Evolutionary conservation across 1,284 basidiomycete species (phyloP).

Genomic region (Moesziomyces parantarcticus): DNA sequence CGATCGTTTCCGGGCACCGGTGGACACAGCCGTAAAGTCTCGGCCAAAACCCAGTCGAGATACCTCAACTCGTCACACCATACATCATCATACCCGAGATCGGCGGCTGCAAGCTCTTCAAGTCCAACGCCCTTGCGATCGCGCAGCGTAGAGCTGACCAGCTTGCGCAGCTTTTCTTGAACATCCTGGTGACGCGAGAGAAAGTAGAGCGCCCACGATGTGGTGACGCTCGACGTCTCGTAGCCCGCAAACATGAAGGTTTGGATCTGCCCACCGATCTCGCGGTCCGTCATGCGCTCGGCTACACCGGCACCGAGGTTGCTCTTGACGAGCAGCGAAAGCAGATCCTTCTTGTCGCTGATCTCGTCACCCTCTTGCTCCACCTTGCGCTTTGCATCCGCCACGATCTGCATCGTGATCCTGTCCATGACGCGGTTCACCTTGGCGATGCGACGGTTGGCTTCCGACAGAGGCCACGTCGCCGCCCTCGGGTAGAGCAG

Average conservation of each 20-base stretch:
- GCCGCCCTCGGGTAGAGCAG: slow-evolving; percentile 26
- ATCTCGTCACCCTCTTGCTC: slow-evolving; percentile 28
- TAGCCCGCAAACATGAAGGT: slow-evolving; percentile 85
- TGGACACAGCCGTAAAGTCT: slow-evolving; percentile 57
- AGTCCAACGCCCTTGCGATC: slow-evolving; percentile 40
- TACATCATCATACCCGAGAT: slow-evolving; percentile 44
- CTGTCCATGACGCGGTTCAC: slow-evolving; percentile 40
- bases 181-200: slow-evolving; percentile 75
- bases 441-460: slow-evolving; percentile 33
- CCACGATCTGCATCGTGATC: slow-evolving; percentile 33
- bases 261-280: slow-evolving; percentile 80
- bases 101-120: slow-evolving; percentile 21
- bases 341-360: slow-evolving; percentile 36
- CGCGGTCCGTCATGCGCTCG: slow-evolving; percentile 75
- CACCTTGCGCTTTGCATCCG: slow-evolving; percentile 14
- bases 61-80: slow-evolving; percentile 50
- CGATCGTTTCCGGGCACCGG: slow-evolving; percentile 59
- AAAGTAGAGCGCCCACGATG: slow-evolving; percentile 80
- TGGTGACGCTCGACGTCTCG: slow-evolving; percentile 80
- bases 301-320: slow-evolving; percentile 45
- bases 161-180: slow-evolving; percentile 69
- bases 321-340: slow-evolving; percentile 32
- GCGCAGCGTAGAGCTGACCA: slow-evolving; percentile 1
- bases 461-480: slow-evolving; percentile 35
- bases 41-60: slow-evolving; percentile 55